A percentile compares a stretch with the other conserved stretches of the same genome.
Conservation (phyloP, 2,329 filamentous ascomycete genomes). For the Malbranchea zuffiana region DNA sequence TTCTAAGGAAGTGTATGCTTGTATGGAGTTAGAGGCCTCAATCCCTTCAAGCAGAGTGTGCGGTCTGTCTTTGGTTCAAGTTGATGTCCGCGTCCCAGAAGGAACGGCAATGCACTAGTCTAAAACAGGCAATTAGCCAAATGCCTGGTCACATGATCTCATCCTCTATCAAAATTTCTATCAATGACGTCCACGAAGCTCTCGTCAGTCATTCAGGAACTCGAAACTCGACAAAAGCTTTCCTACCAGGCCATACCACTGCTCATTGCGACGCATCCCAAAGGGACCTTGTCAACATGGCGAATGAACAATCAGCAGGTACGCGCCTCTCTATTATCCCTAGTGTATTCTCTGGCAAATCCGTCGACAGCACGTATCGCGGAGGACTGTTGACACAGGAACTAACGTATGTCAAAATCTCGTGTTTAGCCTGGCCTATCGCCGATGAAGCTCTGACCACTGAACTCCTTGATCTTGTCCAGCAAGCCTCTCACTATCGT, state of each 20-base stretch:
- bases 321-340: slow-evolving; percentile 2
- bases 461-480: slow-evolving; percentile 72
- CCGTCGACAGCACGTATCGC: too few relatives aligned
- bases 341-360: background rate
- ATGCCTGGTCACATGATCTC: too few relatives aligned
- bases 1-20: too few relatives aligned
- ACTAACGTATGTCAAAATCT: slow-evolving; percentile 8
- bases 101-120: too few relatives aligned
- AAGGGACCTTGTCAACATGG: slow-evolving; percentile 11
- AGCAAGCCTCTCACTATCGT: slow-evolving; percentile 52
- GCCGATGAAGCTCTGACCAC: slow-evolving; percentile 64
- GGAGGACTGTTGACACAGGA: background rate
- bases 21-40: too few relatives aligned
- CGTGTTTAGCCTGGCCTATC: slow-evolving; percentile 52
- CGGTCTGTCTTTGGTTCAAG: too few relatives aligned
- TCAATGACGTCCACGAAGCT: too few relatives aligned
- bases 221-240: background rate
- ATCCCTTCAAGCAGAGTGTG: too few relatives aligned
- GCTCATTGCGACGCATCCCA: slow-evolving; percentile 15
- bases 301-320: slow-evolving; percentile 16
- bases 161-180: too few relatives aligned
- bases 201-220: too few relatives aligned
- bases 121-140: too few relatives aligned
- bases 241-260: slow-evolving; percentile 5
- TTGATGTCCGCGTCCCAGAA: too few relatives aligned